Evolutionary conservation across 2,329 filamentous ascomycete species (phyloP).

Genomic region (Pseudogymnoascus sp.): DNA sequence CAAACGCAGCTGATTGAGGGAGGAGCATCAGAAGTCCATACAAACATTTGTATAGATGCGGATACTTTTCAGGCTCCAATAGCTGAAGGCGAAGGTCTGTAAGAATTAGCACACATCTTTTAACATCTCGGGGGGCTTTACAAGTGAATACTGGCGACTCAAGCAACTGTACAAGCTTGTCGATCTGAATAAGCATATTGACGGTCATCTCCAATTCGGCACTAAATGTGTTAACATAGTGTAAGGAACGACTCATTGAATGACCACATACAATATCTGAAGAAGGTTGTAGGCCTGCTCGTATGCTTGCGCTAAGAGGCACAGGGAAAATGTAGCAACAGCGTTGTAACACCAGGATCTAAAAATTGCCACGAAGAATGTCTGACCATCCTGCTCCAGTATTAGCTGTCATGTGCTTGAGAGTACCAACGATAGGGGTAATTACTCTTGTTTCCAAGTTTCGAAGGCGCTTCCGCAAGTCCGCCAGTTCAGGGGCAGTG

Average conservation of each 20-base stretch:
- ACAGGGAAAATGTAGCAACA: constrained; percentile 93
- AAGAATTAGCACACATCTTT: constrained; percentile 15
- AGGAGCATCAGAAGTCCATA: constrained; percentile 96
- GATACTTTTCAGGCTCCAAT: constrained; percentile 89
- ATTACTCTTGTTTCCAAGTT: constrained; percentile 78
- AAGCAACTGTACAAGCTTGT: constrained; percentile 92
- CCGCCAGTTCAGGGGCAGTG: constrained; percentile 87
- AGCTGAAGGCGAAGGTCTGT: constrained; percentile 87
- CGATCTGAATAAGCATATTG: constrained; percentile 96
- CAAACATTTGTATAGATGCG: constrained; percentile 93
- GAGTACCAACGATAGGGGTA: background rate
- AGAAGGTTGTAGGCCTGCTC: constrained; percentile 95
- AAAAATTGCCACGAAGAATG: constrained; percentile 90
- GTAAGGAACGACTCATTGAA: background rate
- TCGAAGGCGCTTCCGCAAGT: constrained; percentile 79
- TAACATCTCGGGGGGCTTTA: constrained; percentile 38
- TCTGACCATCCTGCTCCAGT: constrained; percentile 71
- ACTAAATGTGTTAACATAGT: constrained; percentile 41
- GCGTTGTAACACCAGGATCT: constrained; percentile 98
- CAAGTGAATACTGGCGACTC: constrained; percentile 98
- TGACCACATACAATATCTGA: constrained; percentile 72
- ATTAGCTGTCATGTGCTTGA: constrained; percentile 12
- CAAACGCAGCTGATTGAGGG: constrained; percentile 96
- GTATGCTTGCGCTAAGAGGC: constrained; percentile 91
- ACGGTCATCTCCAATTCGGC: constrained; percentile 98